Conservation (phyloP, 306 rosid species). For the Pyrus pyrifolia region DNA sequence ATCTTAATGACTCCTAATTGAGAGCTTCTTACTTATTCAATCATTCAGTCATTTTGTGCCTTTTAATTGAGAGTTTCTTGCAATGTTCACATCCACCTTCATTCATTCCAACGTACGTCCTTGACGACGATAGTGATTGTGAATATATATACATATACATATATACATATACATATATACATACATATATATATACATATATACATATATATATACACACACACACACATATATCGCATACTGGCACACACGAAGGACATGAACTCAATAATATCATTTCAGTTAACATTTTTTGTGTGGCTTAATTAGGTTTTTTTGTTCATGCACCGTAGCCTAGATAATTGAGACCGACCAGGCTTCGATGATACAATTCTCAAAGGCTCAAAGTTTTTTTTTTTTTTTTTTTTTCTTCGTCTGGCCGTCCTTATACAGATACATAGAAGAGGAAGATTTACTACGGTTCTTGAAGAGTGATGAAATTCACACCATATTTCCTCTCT, state of each 20-base stretch:
- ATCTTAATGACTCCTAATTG: not conserved
- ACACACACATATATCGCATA: too few relatives aligned
- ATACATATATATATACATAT: too few relatives aligned
- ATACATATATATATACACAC: too few relatives aligned
- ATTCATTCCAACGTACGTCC: too few relatives aligned
- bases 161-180: too few relatives aligned
- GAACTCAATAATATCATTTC: too few relatives aligned
- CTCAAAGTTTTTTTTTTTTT: too few relatives aligned
- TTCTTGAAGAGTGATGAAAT: conserved; percentile 37
- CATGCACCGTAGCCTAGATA: not conserved
- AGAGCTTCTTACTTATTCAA: not conserved
- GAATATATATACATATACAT: too few relatives aligned
- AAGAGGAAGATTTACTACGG: conserved; percentile 38
- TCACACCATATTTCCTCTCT: conserved; percentile 38
- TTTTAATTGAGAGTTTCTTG: too few relatives aligned
- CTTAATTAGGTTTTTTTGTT: not conserved
- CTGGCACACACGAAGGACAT: too few relatives aligned
- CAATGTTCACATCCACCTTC: too few relatives aligned
- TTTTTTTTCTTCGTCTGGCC: not conserved
- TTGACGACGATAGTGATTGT: too few relatives aligned
- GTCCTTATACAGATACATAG: conserved; percentile 26
- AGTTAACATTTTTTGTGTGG: not conserved
- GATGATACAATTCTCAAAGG: not conserved
- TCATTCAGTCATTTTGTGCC: not conserved
- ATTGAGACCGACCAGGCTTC: not conserved